These are phyloP conservation scores for Teunomyces lycoperdinae DNA, from an alignment of 805 yeast genomes.

Conservation along the genomic window DNA sequence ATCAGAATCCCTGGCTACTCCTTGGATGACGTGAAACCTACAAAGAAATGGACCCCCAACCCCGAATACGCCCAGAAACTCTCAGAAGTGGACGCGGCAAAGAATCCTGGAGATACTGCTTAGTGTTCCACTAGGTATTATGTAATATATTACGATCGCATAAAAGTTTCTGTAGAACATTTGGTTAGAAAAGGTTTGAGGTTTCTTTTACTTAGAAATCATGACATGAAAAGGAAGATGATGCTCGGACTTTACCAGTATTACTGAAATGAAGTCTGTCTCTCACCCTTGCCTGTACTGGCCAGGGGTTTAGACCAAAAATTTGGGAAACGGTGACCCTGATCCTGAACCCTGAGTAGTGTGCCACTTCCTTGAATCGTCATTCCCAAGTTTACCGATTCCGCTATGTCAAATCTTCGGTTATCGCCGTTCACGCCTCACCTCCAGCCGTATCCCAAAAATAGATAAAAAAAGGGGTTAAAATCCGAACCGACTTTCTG, in stretches of 20 bases:
- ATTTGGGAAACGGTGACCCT: background rate
- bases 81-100: conserved; percentile 15
- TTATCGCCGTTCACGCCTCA: background rate
- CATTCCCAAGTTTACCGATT: background rate
- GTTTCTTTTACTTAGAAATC: too few species aligned
- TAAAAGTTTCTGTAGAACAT: too few species aligned
- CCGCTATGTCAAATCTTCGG: background rate
- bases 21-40: conserved; percentile 22
- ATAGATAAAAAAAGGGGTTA: background rate
- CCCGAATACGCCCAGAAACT: conserved; percentile 22
- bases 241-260: too few species aligned
- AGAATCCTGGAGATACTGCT: background rate
- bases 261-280: too few species aligned
- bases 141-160: background rate
- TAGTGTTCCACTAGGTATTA: background rate
- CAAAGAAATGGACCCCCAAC: conserved; percentile 24
- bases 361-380: too few species aligned
- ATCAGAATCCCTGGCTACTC: conserved; percentile 25
- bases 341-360: background rate
- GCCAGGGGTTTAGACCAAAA: too few species aligned
- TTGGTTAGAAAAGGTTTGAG: too few species aligned
- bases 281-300: too few species aligned
- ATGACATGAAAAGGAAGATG: too few species aligned
- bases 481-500: background rate
- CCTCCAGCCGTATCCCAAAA: background rate